Conservation (phyloP, 495 filamentous ascomycete genomes). For the Rusavskia elegans region DNA sequence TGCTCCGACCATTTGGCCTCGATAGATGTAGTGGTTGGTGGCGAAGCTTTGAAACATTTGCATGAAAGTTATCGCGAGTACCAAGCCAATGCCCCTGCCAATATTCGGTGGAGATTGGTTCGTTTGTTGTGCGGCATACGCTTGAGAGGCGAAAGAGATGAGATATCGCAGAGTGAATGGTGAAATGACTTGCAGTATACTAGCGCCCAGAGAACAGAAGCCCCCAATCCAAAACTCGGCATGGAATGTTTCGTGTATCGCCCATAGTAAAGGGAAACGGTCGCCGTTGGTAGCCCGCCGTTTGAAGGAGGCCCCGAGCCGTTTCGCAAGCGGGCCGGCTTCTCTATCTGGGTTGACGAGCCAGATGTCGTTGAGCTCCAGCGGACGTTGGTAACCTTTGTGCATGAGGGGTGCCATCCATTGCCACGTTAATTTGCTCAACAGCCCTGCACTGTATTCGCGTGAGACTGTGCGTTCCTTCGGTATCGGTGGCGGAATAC, state of each 20-base stretch:
- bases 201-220: conserved; percentile 53
- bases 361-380: conserved; percentile 80
- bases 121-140: conserved; percentile 41
- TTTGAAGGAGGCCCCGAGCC: conserved; percentile 49
- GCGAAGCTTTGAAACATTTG: conserved; percentile 56
- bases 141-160: conserved; percentile 64
- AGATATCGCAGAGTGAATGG: conserved; percentile 60
- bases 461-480: conserved; percentile 29
- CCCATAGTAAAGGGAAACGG: conserved; percentile 60
- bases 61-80: conserved; percentile 61
- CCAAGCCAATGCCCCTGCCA: conserved; percentile 53
- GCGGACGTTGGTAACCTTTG: conserved; percentile 66
- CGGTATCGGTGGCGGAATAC: conserved; percentile 35
- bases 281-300: conserved; percentile 47
- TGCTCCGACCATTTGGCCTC: conserved; percentile 65
- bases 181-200: conserved; percentile 55
- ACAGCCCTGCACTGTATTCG: conserved; percentile 36
- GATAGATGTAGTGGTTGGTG: conserved; percentile 70
- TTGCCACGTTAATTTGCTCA: conserved; percentile 41
- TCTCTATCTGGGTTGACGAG: conserved; percentile 63
- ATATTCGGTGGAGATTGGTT: conserved; percentile 40
- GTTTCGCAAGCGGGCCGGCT: conserved; percentile 48
- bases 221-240: conserved; percentile 75
- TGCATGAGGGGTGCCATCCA: conserved; percentile 47
- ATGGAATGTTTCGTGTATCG: conserved; percentile 77